Conservation (phyloP, 495 filamentous ascomycete genomes). For the Penicillium lividum region DNA sequence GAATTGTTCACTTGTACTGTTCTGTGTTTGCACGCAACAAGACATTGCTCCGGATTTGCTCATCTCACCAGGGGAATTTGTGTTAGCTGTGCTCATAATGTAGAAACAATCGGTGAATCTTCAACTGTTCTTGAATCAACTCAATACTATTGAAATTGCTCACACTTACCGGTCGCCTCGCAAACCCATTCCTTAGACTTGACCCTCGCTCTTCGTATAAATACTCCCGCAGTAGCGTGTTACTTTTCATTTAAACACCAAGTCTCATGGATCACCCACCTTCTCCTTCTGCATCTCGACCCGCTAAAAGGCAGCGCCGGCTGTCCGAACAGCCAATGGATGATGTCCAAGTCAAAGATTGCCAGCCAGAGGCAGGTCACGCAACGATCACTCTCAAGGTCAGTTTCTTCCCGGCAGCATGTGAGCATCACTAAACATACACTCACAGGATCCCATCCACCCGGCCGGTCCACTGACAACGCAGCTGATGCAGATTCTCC, state of each 20-base stretch:
- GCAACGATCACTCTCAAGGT: not conserved
- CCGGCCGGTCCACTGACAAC: slow-evolving; percentile 1
- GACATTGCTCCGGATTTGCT: not conserved
- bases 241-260: not conserved
- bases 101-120: not conserved
- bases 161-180: not conserved
- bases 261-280: not conserved
- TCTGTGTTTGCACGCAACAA: not conserved
- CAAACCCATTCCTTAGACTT: not conserved
- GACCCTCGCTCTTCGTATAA: not conserved
- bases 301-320: not conserved
- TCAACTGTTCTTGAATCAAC: not conserved
- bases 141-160: not conserved
- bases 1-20: not conserved
- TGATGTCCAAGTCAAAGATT: not conserved
- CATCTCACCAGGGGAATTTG: not conserved
- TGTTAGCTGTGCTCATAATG: not conserved
- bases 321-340: not conserved
- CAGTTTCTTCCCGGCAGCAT: not conserved
- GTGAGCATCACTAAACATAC: not conserved
- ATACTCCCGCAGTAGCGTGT: not conserved
- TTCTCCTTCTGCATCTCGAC: not conserved
- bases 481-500: not conserved
- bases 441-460: not conserved
- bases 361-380: not conserved